These are phyloP conservation scores for Cladosporium halotolerans DNA, from an alignment of 2,329 filamentous ascomycete genomes.

Conservation along the genomic window DNA sequence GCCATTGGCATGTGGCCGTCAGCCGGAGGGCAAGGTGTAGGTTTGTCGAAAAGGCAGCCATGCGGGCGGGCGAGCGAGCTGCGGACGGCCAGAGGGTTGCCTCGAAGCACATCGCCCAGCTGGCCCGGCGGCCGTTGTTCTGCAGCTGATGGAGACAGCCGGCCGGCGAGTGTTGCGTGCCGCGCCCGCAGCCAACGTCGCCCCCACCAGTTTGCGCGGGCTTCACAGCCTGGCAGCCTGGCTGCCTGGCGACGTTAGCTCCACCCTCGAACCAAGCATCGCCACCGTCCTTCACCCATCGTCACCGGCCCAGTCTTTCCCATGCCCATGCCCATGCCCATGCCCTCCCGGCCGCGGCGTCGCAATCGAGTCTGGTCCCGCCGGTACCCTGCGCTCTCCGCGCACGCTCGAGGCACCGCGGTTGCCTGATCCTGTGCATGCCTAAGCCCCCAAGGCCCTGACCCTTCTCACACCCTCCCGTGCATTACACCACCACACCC, in stretches of 20 bases:
- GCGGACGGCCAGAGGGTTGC: background rate
- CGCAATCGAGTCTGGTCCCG: constrained; percentile 8
- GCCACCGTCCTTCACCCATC: background rate
- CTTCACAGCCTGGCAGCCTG: background rate
- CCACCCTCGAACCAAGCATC: background rate
- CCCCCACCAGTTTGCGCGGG: background rate
- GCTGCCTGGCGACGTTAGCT: background rate
- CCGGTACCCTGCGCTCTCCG: background rate
- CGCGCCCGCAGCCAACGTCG: background rate
- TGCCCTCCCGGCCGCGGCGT: constrained; percentile 4
- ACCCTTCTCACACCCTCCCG: no score
- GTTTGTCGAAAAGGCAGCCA: background rate
- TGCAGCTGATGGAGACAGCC: background rate
- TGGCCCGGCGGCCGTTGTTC: background rate
- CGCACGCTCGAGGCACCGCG: background rate
- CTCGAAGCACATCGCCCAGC: background rate
- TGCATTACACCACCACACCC: no score
- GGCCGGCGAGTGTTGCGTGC: background rate
- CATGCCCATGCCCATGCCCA: background rate
- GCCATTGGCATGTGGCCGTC: background rate
- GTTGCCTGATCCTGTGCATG: background rate
- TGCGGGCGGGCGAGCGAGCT: background rate
- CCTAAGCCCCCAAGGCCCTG: constrained; percentile 5
- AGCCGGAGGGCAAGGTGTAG: background rate
- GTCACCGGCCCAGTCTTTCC: background rate